These are phyloP conservation scores for Castanea mollissima DNA, from an alignment of 306 rosid genomes.

Conservation along the genomic window DNA sequence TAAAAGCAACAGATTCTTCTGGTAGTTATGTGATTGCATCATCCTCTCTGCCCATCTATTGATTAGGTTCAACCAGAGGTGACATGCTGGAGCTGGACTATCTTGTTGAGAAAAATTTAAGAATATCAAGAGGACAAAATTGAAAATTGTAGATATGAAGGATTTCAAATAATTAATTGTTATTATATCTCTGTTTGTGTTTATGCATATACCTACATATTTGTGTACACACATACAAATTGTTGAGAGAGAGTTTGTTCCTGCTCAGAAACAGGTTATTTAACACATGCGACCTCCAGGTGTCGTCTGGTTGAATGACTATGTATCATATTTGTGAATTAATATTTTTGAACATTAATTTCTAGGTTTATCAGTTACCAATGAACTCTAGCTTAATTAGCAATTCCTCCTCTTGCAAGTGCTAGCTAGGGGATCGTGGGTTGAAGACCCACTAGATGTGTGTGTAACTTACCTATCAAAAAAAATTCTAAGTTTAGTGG, in stretches of 20 bases:
- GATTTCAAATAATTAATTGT: background rate
- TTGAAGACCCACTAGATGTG: too few species aligned
- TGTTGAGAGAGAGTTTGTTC: background rate
- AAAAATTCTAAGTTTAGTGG: too few species aligned
- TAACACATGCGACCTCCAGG: background rate
- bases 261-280: background rate
- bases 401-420: too few species aligned
- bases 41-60: background rate
- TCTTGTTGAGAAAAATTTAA: background rate
- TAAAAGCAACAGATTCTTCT: background rate
- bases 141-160: background rate
- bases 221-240: too few species aligned
- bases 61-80: background rate
- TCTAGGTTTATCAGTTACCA: background rate
- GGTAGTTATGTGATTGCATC: background rate
- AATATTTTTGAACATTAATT: background rate
- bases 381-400: too few species aligned
- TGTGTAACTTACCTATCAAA: too few species aligned
- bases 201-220: background rate
- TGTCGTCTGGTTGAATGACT: background rate
- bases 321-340: background rate
- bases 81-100: background rate
- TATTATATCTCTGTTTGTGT: background rate
- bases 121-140: background rate
- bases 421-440: too few species aligned